A percentile compares a stretch with the other conserved stretches of the same genome.
phyloP scores from a whole-genome alignment of 805 yeast genomes.

The Grigorovia jiainica region DNA sequence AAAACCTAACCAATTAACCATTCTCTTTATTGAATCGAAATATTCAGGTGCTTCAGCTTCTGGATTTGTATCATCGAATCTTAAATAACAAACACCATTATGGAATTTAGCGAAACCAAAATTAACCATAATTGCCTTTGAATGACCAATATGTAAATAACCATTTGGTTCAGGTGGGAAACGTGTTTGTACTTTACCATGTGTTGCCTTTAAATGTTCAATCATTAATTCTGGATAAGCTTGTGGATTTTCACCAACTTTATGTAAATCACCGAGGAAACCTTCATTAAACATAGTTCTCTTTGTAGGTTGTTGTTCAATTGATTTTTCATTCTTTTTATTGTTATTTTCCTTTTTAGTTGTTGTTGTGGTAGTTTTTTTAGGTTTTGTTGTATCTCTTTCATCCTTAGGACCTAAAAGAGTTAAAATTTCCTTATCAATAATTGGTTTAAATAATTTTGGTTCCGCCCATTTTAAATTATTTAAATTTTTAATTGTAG shows the following conservation, averaged over 20 bases:
- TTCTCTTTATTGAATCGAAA: slow-evolving; percentile 71
- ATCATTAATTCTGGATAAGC: slow-evolving; percentile 74
- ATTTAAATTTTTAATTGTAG: slow-evolving; percentile 63
- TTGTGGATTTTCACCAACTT: slow-evolving; percentile 93
- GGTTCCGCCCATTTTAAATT: slow-evolving; percentile 90
- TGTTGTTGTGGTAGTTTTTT: slow-evolving; percentile 31
- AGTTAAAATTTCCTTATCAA: slow-evolving; percentile 66
- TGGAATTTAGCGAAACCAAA: slow-evolving; percentile 92
- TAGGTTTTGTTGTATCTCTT: slow-evolving; percentile 63
- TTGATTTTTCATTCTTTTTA: slow-evolving; percentile 12
- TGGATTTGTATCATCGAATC: slow-evolving; percentile 97
- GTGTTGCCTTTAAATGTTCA: slow-evolving; percentile 68
- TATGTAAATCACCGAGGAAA: slow-evolving; percentile 87
- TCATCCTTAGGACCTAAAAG: slow-evolving; percentile 93
- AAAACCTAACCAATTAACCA: slow-evolving; percentile 92
- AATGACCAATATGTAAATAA: slow-evolving; percentile 96
- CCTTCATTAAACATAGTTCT: slow-evolving; percentile 92
- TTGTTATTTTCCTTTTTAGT: slow-evolving; percentile 12
- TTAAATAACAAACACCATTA: slow-evolving; percentile 79
- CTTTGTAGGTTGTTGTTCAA: slow-evolving; percentile 6
- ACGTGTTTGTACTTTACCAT: slow-evolving; percentile 81
- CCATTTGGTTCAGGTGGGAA: slow-evolving; percentile 99
- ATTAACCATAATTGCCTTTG: slow-evolving; percentile 95
- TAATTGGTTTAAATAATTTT: slow-evolving; percentile 71
- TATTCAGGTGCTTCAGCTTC: slow-evolving; percentile 95